Percentiles rank a stretch among this genome's conserved stretches.
Evolutionary conservation across 2,329 filamentous ascomycete species (phyloP).

Genomic region (Diaporthe australafricana): DNA sequence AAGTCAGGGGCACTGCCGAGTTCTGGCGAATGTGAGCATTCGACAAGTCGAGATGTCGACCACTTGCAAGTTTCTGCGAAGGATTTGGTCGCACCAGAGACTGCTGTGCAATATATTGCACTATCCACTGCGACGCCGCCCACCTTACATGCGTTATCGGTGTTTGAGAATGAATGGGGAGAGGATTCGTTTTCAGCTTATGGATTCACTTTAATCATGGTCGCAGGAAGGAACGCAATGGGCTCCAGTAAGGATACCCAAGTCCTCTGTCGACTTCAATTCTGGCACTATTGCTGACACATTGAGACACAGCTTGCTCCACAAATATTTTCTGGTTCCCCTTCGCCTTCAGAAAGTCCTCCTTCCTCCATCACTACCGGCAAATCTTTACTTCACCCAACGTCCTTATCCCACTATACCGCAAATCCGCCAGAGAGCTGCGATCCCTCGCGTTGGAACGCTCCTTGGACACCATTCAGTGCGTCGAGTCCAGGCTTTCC

Average conservation of each 20-base stretch:
- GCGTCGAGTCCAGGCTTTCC: neutral
- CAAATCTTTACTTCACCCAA: neutral
- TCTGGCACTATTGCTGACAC: neutral
- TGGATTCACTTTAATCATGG: neutral
- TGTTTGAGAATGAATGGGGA: conserved; percentile 11
- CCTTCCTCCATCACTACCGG: conserved; percentile 4
- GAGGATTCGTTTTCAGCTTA: neutral
- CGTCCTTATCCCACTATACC: neutral
- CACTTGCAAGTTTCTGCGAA: neutral
- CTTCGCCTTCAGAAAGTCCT: conserved; percentile 1
- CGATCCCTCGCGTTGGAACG: neutral
- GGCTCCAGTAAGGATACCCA: neutral
- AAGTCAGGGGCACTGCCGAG: neutral
- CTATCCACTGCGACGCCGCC: neutral
- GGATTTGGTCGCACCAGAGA: neutral
- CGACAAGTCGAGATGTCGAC: neutral
- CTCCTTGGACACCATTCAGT: neutral
- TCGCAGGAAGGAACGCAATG: neutral
- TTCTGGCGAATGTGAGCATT: neutral
- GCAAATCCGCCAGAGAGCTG: neutral
- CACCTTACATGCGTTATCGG: neutral
- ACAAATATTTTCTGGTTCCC: conserved; percentile 2
- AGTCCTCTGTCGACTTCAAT: neutral
- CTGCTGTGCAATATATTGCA: neutral
- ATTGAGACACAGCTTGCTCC: neutral